Evolutionary conservation across 768 basidiomycete species (phyloP).

Genomic region (Termitomyces sp.): DNA sequence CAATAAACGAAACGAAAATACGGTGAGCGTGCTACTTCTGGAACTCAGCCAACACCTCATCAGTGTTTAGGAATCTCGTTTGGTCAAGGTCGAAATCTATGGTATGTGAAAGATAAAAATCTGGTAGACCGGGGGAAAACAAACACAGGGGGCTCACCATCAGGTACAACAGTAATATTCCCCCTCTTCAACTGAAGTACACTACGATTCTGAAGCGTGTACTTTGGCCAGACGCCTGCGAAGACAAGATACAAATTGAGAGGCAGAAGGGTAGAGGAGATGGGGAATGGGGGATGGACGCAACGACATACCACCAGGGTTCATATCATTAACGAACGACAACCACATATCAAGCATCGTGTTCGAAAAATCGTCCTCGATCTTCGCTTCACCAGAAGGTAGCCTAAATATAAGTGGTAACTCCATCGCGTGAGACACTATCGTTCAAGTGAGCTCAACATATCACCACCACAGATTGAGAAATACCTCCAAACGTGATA

Average conservation of each 20-base stretch:
- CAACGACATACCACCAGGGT: constrained; percentile 45
- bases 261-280: not conserved
- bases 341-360: constrained; percentile 48
- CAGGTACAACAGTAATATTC: constrained; percentile 49
- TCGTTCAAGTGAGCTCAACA: too few species aligned
- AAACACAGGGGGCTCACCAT: constrained; percentile 28
- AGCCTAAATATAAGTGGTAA: constrained; percentile 45
- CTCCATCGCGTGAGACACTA: constrained; percentile 48
- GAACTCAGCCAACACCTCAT: constrained; percentile 35
- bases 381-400: constrained; percentile 25
- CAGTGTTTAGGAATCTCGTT: constrained; percentile 37
- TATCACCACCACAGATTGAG: too few species aligned
- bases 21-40: constrained; percentile 27
- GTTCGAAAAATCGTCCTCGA: constrained; percentile 41
- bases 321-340: constrained; percentile 49
- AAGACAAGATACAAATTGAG: not conserved
- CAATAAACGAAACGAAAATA: too few species aligned
- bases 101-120: too few species aligned
- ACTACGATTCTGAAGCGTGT: constrained; percentile 22
- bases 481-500: constrained; percentile 38
- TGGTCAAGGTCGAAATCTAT: constrained; percentile 19
- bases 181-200: constrained; percentile 46
- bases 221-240: constrained; percentile 44
- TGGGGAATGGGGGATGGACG: constrained; percentile 8
- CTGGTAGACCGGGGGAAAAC: not conserved